Base-by-base conservation (phyloP, 106 monocot genomes). In the Dendrobium huoshanense region DNA sequence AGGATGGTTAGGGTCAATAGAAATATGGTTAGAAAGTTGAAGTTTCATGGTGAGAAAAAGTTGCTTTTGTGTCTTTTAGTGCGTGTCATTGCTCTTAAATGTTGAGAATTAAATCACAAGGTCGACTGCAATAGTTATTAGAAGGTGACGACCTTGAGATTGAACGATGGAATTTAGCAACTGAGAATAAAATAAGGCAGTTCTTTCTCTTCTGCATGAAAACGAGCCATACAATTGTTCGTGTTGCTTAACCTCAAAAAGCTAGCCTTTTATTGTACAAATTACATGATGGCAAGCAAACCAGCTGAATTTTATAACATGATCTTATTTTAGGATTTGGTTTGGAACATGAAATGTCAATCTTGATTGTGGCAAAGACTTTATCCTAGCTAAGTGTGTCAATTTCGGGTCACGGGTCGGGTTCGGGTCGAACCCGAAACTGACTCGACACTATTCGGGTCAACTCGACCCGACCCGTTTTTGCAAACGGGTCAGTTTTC, bases 91-190 rank as follows among this genome's bases (percentile, higher is more conserved):
- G 40, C 40, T 13, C 15, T 16, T 72, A 72, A 72, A 8, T 72
- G 11, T 72, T 72, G 17, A 25, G n/a, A 67, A 37, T 31, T 72
- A 40, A 8, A 72, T 31, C 4, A 72, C 37, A 72, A 13, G 25
- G 56, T 25, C 22, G 17, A 65, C 7, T n/a, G 22, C 20, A 65
- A 25, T 65, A 65, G 24, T 65, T 65, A 17, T 65, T n/a, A 24
- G 2, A 65, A 65, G 65, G 65, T 65, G 65, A 65, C 25, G 65
- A 65, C 9, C 65, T 24, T 65, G 65, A 65, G 65, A 65, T 65
- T 61, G 61, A 61, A 61, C 19, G 61, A 61, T 61, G 61, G 65
- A 65, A 65, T n/a, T 65, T 65, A 25, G 61, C 61, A 61, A 19
- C 16, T 61, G 61, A 61, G 65, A 65, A 24, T 24, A 24, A 65